A percentile compares a stretch with the other conserved stretches of the same genome.
phyloP scores from a whole-genome alignment of 2,329 filamentous ascomycete genomes.

The Alternaria viburni region DNA sequence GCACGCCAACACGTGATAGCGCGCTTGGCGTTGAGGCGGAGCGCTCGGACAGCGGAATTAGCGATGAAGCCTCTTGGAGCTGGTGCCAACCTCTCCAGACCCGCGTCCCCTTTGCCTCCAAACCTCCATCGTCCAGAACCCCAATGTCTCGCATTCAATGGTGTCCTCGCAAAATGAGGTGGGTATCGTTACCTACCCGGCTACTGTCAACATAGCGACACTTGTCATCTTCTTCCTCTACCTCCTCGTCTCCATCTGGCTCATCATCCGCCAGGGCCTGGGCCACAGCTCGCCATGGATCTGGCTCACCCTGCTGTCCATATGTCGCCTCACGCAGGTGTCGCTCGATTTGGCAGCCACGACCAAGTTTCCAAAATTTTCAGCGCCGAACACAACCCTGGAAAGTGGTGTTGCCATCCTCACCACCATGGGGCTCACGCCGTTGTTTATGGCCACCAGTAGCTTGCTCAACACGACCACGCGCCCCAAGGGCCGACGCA shows the following conservation, averaged over 20 bases:
- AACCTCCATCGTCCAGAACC: slow-evolving; percentile 2
- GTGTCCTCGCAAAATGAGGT: slow-evolving; percentile 5
- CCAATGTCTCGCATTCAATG: slow-evolving; percentile 33
- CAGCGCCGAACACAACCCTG: slow-evolving; percentile 34
- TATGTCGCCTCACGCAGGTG: slow-evolving; percentile 45
- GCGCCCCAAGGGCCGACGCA: slow-evolving; percentile 43
- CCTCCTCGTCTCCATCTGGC: slow-evolving; percentile 35
- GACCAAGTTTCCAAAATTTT: slow-evolving; percentile 27
- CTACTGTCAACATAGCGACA: slow-evolving; percentile 43
- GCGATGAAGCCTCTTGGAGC: slow-evolving; percentile 4
- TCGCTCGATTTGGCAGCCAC: slow-evolving; percentile 46
- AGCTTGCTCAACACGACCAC: slow-evolving; percentile 43
- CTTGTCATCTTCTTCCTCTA: slow-evolving; percentile 43
- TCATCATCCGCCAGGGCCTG: slow-evolving; percentile 40
- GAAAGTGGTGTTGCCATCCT: slow-evolving; percentile 45
- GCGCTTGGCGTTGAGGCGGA: slow-evolving; percentile 14
- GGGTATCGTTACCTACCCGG: slow-evolving; percentile 26
- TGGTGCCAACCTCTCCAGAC: not conserved
- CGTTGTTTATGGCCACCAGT: slow-evolving; percentile 45
- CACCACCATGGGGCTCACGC: slow-evolving; percentile 45
- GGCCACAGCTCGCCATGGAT: slow-evolving; percentile 45
- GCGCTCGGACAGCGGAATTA: slow-evolving; percentile 15
- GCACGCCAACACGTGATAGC: slow-evolving; percentile 9
- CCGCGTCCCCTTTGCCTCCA: not conserved
- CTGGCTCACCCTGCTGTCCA: slow-evolving; percentile 37